A percentile compares a stretch with the other conserved stretches of the same genome.
These are phyloP conservation scores for Acanthochlamys bracteata DNA, from an alignment of 106 monocot species.

Conservation along the genomic window DNA sequence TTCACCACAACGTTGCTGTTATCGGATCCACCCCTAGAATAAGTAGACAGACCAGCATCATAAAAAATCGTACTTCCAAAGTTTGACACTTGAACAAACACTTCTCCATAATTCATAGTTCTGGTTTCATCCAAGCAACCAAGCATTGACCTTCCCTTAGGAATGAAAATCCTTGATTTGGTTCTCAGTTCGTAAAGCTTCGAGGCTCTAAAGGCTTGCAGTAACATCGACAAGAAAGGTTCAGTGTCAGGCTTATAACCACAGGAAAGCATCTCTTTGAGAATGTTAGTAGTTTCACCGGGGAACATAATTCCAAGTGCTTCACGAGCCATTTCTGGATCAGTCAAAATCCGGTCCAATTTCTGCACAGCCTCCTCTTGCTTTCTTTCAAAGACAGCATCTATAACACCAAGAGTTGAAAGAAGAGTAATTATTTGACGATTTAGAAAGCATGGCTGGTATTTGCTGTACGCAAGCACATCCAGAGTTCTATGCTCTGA, in stretches of 20 bases:
- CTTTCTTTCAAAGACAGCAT: slow-evolving; percentile 56
- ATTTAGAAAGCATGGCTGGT: slow-evolving; percentile 79
- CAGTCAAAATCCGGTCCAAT: slow-evolving; percentile 47
- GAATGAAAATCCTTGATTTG: slow-evolving; percentile 74
- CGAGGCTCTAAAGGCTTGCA: slow-evolving; percentile 59
- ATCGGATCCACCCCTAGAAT: slow-evolving; percentile 10
- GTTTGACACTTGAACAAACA: slow-evolving; percentile 64
- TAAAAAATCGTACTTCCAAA: slow-evolving; percentile 5
- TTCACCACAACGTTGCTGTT: slow-evolving; percentile 22
- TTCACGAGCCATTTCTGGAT: slow-evolving; percentile 49
- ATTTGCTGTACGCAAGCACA: slow-evolving; percentile 73
- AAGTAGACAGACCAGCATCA: slow-evolving; percentile 16
- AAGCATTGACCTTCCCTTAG: slow-evolving; percentile 79
- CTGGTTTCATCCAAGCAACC: slow-evolving; percentile 91
- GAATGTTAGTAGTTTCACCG: slow-evolving; percentile 56
- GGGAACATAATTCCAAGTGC: slow-evolving; percentile 45
- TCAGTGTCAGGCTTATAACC: slow-evolving; percentile 70
- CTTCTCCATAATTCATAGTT: slow-evolving; percentile 67
- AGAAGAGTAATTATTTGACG: slow-evolving; percentile 88
- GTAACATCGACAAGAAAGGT: slow-evolving; percentile 73
- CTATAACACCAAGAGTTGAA: slow-evolving; percentile 71
- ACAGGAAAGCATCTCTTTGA: slow-evolving; percentile 59
- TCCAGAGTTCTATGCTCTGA: slow-evolving; percentile 66
- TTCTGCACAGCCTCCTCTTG: slow-evolving; percentile 44
- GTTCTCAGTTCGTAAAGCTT: slow-evolving; percentile 66